Evolutionary conservation across 1,284 basidiomycete genomes (phyloP), one percentile per base, ranked within the genome.

Genomic region (Rhodotorula sp.): DNA sequence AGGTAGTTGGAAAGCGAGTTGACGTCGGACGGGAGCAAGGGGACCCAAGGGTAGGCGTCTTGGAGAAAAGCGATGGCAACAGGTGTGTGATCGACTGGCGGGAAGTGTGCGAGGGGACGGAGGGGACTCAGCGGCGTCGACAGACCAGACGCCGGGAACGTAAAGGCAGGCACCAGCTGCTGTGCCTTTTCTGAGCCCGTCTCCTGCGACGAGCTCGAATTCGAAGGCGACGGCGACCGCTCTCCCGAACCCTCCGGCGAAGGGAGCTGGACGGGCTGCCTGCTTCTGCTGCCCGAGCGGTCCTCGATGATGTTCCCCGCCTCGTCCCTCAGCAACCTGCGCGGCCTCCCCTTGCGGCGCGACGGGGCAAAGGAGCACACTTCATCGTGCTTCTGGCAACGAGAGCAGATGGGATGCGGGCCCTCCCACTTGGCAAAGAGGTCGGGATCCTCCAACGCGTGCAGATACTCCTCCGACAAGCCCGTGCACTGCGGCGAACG

Each of bases 391-490:
- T 54, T 53, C 3, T 30, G 1, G 55, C 66, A 67, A 5, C 66
- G 47, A 5, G 34, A 24, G 30, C 65, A 67, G 29, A 44, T 29
- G 11, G 44, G 39, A 4, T 13, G 10, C 19, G 48, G 55, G 30
- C 32, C 48, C 20, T 44, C 29, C 34, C 29, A 24, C 22, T 22
- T 17, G 3, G 62, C 44, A 20, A 48, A 30, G 10, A 36, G 36
- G 0, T 36, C 36, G 10, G 66, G 60, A n/a, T 52, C 56, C 17
- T 68, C 67, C 49, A 64, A 29, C 10, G 39, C 27, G 44, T 68
- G 67, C 7, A 68, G 53, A 30, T 61, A 64, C 27, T 57, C 62
- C 30, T 68, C 67, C 32, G 22, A 30, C 36, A 68, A 46, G 24
- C 67, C 67, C 7, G 30, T 46, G 49, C 67, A 68, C 59, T 60